phyloP scores from a whole-genome alignment of 805 yeast species.

The Kregervanrija fluxuum region DNA sequence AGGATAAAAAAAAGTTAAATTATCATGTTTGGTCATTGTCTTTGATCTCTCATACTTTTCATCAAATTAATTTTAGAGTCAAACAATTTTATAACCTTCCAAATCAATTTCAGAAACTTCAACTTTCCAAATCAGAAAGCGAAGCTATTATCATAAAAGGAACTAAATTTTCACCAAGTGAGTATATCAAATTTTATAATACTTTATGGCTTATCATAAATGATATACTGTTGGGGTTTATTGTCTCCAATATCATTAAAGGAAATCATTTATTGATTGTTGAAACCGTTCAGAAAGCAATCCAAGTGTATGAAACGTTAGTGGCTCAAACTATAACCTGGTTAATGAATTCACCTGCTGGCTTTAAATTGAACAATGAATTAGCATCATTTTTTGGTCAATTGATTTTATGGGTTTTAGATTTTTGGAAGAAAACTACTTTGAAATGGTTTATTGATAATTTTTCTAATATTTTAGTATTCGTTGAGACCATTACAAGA shows the following conservation, averaged over 20 bases:
- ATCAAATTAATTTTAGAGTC: conserved; percentile 71
- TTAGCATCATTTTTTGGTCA: conserved; percentile 83
- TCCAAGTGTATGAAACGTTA: conserved; percentile 28
- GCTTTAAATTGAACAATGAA: conserved; percentile 84
- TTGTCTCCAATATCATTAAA: conserved; percentile 41
- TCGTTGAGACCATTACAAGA: conserved; percentile 13
- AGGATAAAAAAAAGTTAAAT: not conserved
- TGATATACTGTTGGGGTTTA: conserved; percentile 70
- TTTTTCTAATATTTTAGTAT: conserved; percentile 11
- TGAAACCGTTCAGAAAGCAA: conserved; percentile 3
- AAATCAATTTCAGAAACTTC: conserved; percentile 58
- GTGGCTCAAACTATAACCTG: conserved; percentile 45
- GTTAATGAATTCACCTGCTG: conserved; percentile 89
- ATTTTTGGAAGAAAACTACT: conserved; percentile 44
- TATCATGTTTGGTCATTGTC: conserved; percentile 5
- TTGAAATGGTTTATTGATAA: conserved; percentile 9
- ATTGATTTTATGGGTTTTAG: conserved; percentile 75
- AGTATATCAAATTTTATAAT: conserved; percentile 76
- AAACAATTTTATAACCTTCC: conserved; percentile 78
- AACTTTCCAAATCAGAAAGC: conserved; percentile 30
- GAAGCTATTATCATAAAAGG: conserved; percentile 34
- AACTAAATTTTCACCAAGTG: conserved; percentile 34
- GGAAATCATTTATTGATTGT: conserved; percentile 13
- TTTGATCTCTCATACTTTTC: conserved; percentile 36
- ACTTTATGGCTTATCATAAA: conserved; percentile 82